A percentile compares a stretch with the other conserved stretches of the same genome.
Conservation (phyloP, 257 asterid genomes). For the Anisodus acutangulus region DNA sequence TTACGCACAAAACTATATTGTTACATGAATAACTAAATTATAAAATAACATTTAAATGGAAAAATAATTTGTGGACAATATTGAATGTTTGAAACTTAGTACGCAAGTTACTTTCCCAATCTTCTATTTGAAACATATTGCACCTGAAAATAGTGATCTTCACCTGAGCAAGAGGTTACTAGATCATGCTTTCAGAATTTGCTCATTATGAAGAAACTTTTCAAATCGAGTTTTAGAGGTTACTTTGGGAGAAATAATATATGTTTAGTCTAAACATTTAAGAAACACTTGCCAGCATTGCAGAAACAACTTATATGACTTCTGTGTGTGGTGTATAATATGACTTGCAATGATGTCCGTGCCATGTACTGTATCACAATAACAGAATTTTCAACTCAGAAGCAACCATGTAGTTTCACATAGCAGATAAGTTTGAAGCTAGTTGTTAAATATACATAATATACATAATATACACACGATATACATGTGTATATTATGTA, state of each 20-base stretch:
- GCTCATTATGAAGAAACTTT: neutral
- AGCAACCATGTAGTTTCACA: neutral
- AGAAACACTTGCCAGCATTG: neutral
- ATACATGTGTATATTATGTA: no score
- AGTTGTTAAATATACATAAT: no score
- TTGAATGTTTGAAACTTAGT: no score
- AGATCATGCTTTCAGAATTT: neutral
- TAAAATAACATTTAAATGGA: no score
- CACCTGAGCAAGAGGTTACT: neutral
- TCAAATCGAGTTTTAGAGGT: neutral
- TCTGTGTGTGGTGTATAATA: neutral
- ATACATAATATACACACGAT: no score
- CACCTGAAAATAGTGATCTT: neutral
- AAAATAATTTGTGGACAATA: no score
- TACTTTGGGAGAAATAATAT: neutral
- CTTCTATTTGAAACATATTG: no score
- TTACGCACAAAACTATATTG: no score
- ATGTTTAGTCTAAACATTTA: neutral
- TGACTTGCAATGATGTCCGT: neutral
- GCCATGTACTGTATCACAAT: neutral
- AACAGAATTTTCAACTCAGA: neutral
- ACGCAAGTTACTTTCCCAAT: no score
- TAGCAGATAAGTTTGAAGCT: neutral
- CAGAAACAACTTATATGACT: neutral
- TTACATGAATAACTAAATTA: no score